These are phyloP conservation scores for Blastomyces gilchristii DNA, from an alignment of 2,329 filamentous ascomycete species.

Conservation along the genomic window DNA sequence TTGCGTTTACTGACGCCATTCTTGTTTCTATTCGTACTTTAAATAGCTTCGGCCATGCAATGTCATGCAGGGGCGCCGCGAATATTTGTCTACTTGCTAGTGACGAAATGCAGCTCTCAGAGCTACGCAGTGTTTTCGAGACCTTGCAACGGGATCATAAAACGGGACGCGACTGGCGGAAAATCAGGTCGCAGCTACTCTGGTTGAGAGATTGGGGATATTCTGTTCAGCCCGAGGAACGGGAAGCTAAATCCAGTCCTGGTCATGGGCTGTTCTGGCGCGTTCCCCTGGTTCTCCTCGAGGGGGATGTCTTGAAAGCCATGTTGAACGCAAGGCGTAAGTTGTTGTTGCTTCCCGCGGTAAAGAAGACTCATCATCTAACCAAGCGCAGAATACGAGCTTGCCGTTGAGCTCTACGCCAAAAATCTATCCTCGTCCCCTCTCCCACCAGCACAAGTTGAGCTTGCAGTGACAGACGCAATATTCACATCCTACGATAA, in stretches of 20 bases:
- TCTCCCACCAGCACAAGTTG: constrained; percentile 38
- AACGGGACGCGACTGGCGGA: constrained; percentile 40
- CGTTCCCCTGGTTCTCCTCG: constrained; percentile 40
- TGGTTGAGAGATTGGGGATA: constrained; percentile 53
- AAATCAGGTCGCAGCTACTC: constrained; percentile 42
- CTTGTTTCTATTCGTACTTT: constrained; percentile 34
- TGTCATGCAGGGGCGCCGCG: constrained; percentile 29
- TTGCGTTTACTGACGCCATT: constrained; percentile 33
- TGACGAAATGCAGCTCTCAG: constrained; percentile 42
- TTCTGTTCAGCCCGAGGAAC: constrained; percentile 15
- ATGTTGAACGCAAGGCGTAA: constrained; percentile 41
- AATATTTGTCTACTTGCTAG: constrained; percentile 46
- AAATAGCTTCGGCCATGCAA: constrained; percentile 29
- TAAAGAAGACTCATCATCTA: constrained; percentile 7
- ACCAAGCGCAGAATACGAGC: constrained; percentile 28
- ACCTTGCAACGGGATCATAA: constrained; percentile 35
- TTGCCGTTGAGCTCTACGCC: constrained; percentile 34
- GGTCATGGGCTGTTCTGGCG: constrained; percentile 41
- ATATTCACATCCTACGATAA: constrained; percentile 52
- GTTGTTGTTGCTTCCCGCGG: background rate
- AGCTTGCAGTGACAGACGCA: constrained; percentile 42
- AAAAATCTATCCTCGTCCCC: constrained; percentile 21
- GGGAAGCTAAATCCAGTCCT: constrained; percentile 20
- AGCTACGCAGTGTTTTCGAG: constrained; percentile 46
- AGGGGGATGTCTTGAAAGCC: constrained; percentile 48